Evolutionary conservation across 768 basidiomycete species (phyloP).

Genomic region (Suillus discolor): DNA sequence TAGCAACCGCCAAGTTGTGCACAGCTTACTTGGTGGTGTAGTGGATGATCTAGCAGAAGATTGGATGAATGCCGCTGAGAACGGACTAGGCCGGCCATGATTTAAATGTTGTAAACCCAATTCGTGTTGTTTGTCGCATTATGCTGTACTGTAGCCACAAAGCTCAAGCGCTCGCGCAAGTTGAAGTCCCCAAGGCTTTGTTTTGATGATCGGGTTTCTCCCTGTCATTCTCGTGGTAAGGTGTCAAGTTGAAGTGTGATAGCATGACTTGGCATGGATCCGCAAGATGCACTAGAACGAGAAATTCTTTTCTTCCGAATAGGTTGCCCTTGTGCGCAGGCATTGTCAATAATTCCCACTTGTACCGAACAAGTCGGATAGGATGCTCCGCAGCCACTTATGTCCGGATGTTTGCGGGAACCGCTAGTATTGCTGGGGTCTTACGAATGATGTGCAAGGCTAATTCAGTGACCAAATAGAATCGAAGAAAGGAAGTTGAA

Average conservation of each 20-base stretch:
- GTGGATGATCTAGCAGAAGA: constrained; percentile 59
- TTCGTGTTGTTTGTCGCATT: background rate
- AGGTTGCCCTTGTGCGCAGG: background rate
- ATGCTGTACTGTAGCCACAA: background rate
- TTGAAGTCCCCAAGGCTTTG: background rate
- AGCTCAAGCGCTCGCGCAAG: background rate
- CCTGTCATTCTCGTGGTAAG: no score
- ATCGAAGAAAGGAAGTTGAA: background rate
- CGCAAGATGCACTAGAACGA: background rate
- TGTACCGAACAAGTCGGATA: background rate
- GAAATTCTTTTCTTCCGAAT: background rate
- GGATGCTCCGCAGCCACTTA: background rate
- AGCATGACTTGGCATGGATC: constrained; percentile 17
- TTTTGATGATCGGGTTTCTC: no score
- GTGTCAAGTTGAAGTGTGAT: background rate
- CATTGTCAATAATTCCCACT: background rate
- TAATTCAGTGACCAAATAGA: background rate
- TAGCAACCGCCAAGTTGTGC: constrained; percentile 47
- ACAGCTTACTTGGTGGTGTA: constrained; percentile 51
- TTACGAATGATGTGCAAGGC: background rate
- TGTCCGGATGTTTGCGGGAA: background rate
- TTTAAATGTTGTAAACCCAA: background rate
- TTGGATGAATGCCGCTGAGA: constrained; percentile 71
- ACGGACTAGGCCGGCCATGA: constrained; percentile 43
- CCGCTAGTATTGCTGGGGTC: background rate